phyloP scores from a whole-genome alignment of 208 protist genomes.

The Leishmania gerbilli region DNA sequence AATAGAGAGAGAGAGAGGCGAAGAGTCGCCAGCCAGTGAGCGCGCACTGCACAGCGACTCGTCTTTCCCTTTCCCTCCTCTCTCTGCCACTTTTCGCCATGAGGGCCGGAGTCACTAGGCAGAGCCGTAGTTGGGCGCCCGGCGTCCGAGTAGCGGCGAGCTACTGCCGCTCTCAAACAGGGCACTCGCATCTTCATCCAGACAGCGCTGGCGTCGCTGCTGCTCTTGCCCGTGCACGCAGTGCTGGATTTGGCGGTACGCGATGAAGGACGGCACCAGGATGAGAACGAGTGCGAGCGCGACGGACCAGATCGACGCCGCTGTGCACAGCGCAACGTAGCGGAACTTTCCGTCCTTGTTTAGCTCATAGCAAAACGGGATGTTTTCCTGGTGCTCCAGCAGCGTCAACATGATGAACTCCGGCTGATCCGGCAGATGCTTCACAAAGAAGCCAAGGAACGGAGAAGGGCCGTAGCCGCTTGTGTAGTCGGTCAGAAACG shows the following conservation, averaged over 20 bases:
- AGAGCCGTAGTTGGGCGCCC: conserved; percentile 32
- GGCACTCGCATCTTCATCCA: background rate
- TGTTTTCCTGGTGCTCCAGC: conserved; percentile 78
- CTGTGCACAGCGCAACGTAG: conserved; percentile 83
- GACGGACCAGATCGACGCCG: conserved; percentile 69
- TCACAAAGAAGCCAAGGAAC: conserved; percentile 71
- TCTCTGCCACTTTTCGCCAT: background rate
- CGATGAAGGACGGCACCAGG: conserved; percentile 26
- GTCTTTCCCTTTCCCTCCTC: background rate
- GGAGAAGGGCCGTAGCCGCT: conserved; percentile 40
- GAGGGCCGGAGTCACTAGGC: background rate
- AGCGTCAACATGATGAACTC: conserved; percentile 78
- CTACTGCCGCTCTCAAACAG: conserved; percentile 10
- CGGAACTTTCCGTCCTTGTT: conserved; percentile 61
- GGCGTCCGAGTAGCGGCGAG: conserved; percentile 20
- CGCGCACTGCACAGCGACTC: background rate
- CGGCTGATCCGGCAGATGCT: conserved; percentile 81
- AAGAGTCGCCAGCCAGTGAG: background rate
- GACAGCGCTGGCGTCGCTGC: conserved; percentile 5
- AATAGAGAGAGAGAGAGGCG: background rate
- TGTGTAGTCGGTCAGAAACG: conserved; percentile 52
- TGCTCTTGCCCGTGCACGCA: conserved; percentile 16
- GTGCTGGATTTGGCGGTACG: conserved; percentile 33
- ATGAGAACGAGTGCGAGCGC: conserved; percentile 42
- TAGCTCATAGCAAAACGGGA: conserved; percentile 90